phyloP scores from a whole-genome alignment of 192 early-diverging fungal species.

The Gaertneriomyces sp. region DNA sequence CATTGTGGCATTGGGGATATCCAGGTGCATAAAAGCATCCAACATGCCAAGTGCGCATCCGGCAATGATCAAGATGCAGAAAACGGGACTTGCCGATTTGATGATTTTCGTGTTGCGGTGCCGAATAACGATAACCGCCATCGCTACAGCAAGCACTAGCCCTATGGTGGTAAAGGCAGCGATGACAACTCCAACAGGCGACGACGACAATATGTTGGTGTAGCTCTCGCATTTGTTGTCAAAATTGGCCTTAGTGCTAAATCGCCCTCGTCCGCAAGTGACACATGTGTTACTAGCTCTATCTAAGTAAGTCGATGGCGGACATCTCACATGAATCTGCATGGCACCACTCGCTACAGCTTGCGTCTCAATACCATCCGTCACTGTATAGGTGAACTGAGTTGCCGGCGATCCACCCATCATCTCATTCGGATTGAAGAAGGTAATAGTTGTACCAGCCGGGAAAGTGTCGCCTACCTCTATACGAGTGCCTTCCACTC shows the following conservation, averaged over 20 bases:
- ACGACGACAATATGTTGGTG: conserved; percentile 4
- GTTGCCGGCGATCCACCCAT: neutral
- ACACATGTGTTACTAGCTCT: neutral
- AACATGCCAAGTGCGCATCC: conserved; percentile 1
- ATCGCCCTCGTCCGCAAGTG: neutral
- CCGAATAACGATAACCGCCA: neutral
- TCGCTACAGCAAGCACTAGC: neutral
- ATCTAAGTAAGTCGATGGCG: neutral
- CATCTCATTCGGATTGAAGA: neutral
- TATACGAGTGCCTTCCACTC: neutral
- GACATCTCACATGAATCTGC: neutral
- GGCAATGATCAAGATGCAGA: conserved; percentile 8
- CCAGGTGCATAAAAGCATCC: conserved; percentile 4
- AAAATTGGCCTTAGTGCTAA: neutral
- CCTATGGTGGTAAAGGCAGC: neutral
- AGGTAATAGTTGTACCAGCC: neutral
- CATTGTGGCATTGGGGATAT: neutral
- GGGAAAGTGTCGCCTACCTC: neutral
- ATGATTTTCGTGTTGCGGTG: conserved; percentile 5
- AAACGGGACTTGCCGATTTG: neutral
- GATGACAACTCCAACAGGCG: neutral
- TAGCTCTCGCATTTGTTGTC: neutral
- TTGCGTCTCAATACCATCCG: neutral
- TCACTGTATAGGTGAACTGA: neutral
- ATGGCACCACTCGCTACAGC: neutral